Percentiles rank a stretch among this genome's conserved stretches.
These are phyloP conservation scores for Proliferodiscus dingleyae DNA, from an alignment of 2,329 filamentous ascomycete genomes.

Conservation along the genomic window DNA sequence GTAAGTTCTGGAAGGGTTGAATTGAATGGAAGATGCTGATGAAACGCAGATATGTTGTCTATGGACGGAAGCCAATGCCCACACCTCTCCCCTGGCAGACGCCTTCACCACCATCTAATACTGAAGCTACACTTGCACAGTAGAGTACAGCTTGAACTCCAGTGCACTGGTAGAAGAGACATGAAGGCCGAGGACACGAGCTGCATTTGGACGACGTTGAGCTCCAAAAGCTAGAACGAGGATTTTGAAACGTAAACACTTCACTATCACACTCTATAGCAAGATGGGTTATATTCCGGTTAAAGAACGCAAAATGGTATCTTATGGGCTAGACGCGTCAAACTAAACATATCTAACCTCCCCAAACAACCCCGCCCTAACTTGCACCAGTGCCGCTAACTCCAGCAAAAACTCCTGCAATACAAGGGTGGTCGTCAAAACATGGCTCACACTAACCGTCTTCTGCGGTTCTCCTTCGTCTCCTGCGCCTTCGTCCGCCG, in stretches of 20 bases:
- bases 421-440: conserved; percentile 75
- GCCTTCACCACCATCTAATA: background rate
- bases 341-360: conserved; percentile 59
- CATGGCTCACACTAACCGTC: conserved; percentile 64
- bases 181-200: too few relatives aligned
- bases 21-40: background rate
- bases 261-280: too few relatives aligned
- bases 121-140: background rate
- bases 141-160: too few relatives aligned
- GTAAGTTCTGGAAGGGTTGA: conserved; percentile 14
- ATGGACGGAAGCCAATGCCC: conserved; percentile 7
- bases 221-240: too few relatives aligned
- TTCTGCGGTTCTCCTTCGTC: conserved; percentile 28
- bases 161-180: too few relatives aligned
- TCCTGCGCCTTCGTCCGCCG: conserved; percentile 18
- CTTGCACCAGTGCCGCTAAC: conserved; percentile 68
- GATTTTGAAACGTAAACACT: too few relatives aligned
- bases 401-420: conserved; percentile 78
- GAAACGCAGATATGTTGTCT: conserved; percentile 5
- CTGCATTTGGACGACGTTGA: too few relatives aligned
- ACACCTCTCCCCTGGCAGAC: background rate
- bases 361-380: conserved; percentile 69
- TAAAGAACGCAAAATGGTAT: conserved; percentile 11
- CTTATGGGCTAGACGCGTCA: conserved; percentile 2
- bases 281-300: too few relatives aligned